A percentile compares a stretch with the other conserved stretches of the same genome.
Conservation (phyloP, 202 grass and related monocot species). For the Digitaria exilis region DNA sequence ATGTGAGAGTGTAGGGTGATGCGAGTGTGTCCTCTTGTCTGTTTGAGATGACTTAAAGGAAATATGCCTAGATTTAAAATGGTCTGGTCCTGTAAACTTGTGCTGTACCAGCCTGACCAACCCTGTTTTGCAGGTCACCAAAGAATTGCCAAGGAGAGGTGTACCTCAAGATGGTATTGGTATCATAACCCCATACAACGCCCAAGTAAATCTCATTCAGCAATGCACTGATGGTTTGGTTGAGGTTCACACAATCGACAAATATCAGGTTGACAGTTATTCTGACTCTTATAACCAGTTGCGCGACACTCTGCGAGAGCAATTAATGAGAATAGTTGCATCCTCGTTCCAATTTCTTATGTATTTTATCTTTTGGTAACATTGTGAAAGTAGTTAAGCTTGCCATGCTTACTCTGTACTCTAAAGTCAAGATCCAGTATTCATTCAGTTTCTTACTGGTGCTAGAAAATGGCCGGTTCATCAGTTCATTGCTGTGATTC, state of each 20-base stretch:
- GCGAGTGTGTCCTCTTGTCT: not conserved
- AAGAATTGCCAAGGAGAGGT: slow-evolving; percentile 74
- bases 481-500: not conserved
- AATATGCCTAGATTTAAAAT: slow-evolving; percentile 21
- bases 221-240: slow-evolving; percentile 64
- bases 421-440: not conserved
- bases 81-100: not conserved
- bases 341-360: not conserved
- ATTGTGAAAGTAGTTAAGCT: slow-evolving; percentile 26
- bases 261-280: slow-evolving; percentile 72
- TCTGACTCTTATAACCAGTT: not conserved
- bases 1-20: not conserved
- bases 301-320: not conserved
- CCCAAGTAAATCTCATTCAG: slow-evolving; percentile 83
- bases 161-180: slow-evolving; percentile 76
- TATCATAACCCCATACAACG: slow-evolving; percentile 95
- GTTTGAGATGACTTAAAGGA: not conserved
- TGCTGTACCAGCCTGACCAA: not conserved
- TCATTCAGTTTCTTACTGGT: slow-evolving; percentile 13
- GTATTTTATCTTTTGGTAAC: slow-evolving; percentile 20
- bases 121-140: slow-evolving; percentile 60
- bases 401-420: not conserved
- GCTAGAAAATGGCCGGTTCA: slow-evolving; percentile 10
- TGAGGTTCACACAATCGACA: slow-evolving; percentile 98
- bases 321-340: not conserved